Conservation (phyloP, 306 rosid species). For the Trichosanthes cucumerina region DNA sequence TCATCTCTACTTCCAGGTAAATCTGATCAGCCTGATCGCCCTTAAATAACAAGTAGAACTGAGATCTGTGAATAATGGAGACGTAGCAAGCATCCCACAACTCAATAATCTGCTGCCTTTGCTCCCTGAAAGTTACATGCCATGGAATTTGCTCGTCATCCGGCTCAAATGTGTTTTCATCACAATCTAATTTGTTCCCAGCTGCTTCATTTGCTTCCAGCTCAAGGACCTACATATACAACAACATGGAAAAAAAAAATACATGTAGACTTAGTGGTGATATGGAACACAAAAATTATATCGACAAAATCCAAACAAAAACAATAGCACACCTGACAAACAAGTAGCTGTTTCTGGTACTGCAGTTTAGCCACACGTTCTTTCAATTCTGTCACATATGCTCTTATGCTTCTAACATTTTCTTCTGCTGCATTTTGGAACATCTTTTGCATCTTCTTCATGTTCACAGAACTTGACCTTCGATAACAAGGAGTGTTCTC, state of each 20-base stretch:
- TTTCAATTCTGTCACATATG: constrained; percentile 95
- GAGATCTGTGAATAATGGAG: constrained; percentile 93
- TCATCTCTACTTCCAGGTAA: constrained; percentile 90
- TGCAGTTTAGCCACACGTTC: constrained; percentile 98
- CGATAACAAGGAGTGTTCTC: constrained; percentile 68
- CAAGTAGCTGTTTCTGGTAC: constrained; percentile 95
- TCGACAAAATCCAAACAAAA: neutral
- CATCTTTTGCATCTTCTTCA: constrained; percentile 99
- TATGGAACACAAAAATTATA: neutral
- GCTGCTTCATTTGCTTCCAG: constrained; percentile 94
- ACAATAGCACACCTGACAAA: constrained; percentile 82
- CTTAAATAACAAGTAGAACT: constrained; percentile 85
- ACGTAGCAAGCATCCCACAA: constrained; percentile 84
- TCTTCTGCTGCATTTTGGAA: constrained; percentile 99
- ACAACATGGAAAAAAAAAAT: neutral
- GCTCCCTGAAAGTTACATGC: constrained; percentile 73
- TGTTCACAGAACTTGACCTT: constrained; percentile 88
- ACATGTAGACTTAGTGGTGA: neutral
- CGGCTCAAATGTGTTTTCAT: constrained; percentile 39
- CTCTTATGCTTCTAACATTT: constrained; percentile 92
- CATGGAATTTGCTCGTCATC: constrained; percentile 64
- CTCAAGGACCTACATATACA: constrained; percentile 70
- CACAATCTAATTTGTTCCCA: constrained; percentile 65
- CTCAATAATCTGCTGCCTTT: constrained; percentile 79
- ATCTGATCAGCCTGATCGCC: constrained; percentile 95